phyloP scores from a whole-genome alignment of 305 asterid genomes.

The Rubia balearica region DNA sequence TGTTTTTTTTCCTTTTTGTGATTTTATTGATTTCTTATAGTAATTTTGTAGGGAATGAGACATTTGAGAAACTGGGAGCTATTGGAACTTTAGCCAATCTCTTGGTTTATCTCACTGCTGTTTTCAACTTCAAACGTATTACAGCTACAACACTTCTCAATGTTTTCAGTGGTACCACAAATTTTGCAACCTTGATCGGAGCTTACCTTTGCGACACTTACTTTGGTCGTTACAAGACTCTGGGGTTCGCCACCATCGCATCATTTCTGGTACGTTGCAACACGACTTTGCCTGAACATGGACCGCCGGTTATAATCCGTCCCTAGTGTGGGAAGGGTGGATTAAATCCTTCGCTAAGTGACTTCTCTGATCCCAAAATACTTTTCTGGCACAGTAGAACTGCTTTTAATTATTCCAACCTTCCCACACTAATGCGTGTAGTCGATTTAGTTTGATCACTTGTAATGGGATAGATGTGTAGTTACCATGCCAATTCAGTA shows the following conservation, averaged over 20 bases:
- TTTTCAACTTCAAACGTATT: conserved; percentile 50
- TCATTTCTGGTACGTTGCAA: conserved; percentile 41
- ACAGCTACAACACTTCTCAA: conserved; percentile 41
- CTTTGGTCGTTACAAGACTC: conserved; percentile 59
- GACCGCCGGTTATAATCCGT: no score
- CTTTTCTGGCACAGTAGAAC: no score
- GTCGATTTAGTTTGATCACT: not conserved
- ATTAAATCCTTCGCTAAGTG: no score
- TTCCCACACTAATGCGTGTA: no score
- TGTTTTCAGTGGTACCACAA: conserved; percentile 56
- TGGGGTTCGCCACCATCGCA: conserved; percentile 48
- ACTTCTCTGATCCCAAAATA: no score
- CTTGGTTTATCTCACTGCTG: conserved; percentile 53
- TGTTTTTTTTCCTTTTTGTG: not conserved
- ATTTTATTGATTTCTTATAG: not conserved
- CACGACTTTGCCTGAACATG: not conserved
- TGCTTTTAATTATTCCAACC: no score
- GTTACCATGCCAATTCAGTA: not conserved
- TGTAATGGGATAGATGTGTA: no score
- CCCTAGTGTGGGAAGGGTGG: no score
- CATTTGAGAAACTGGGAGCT: conserved; percentile 77
- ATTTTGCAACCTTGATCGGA: conserved; percentile 49
- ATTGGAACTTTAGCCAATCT: conserved; percentile 52
- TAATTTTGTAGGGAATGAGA: conserved; percentile 9
- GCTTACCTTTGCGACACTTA: conserved; percentile 64